phyloP scores from a whole-genome alignment of 1,284 basidiomycete genomes.

The Ustilago trichophora region DNA sequence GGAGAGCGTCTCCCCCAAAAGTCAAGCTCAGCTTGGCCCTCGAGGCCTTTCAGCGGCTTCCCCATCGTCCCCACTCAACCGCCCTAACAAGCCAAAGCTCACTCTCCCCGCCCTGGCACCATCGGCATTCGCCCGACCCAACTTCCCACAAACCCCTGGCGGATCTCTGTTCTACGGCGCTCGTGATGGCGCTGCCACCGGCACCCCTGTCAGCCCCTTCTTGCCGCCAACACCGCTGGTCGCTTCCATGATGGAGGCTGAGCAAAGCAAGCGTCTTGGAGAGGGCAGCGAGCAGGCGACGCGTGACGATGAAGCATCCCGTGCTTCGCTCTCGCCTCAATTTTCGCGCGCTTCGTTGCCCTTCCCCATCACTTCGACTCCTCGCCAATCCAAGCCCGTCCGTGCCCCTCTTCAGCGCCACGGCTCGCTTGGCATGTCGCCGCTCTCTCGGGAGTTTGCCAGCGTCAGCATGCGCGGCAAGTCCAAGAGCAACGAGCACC shows the following conservation, averaged over 20 bases:
- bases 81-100: conserved; percentile 36
- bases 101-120: conserved; percentile 23
- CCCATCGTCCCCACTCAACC: conserved; percentile 29
- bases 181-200: conserved; percentile 58
- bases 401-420: conserved; percentile 41
- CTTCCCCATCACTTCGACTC: conserved; percentile 18
- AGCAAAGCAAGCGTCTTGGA: conserved; percentile 25
- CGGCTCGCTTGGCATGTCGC: conserved; percentile 54
- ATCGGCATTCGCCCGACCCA: conserved; percentile 39
- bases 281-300: conserved; percentile 2
- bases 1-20: conserved; percentile 26
- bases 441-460: conserved; percentile 49
- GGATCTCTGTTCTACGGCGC: conserved; percentile 53
- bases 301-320: conserved; percentile 5
- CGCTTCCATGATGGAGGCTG: conserved; percentile 44
- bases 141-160: conserved; percentile 56
- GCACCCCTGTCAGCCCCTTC: conserved; percentile 57
- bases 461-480: conserved; percentile 49
- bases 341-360: conserved; percentile 13
- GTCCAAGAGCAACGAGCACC: conserved; percentile 42
- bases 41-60: conserved; percentile 5
- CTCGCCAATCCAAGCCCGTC: conserved; percentile 21
- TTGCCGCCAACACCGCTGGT: conserved; percentile 58
- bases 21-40: neutral
- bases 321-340: conserved; percentile 20